Percentiles rank a stretch among this genome's conserved stretches.
These are phyloP conservation scores for Pythium biforme DNA, from an alignment of 352 stramenopile genomes.

Conservation along the genomic window DNA sequence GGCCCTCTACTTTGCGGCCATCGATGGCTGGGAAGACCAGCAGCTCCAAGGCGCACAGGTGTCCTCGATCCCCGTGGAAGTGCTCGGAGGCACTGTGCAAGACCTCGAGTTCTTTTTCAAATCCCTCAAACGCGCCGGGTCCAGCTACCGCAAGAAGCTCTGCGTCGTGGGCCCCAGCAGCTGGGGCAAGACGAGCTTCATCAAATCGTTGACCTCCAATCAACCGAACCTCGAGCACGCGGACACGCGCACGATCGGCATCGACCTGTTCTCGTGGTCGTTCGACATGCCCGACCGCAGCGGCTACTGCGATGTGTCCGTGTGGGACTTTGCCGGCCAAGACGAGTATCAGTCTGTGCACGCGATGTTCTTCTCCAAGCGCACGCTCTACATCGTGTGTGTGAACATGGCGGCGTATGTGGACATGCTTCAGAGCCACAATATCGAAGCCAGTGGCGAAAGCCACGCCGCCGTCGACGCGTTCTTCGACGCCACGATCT, in stretches of 20 bases:
- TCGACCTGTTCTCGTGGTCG: conserved; percentile 31
- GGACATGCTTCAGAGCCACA: not conserved
- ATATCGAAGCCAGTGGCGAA: not conserved
- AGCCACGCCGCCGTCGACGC: not conserved
- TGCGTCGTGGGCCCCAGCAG: conserved; percentile 31
- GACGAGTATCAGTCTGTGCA: conserved; percentile 19
- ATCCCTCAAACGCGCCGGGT: too few species aligned
- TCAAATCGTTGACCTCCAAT: conserved; percentile 30
- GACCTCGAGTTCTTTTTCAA: too few species aligned
- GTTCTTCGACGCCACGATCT: conserved; percentile 19
- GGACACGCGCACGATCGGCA: conserved; percentile 30
- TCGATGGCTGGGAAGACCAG: too few species aligned
- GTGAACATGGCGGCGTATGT: conserved; percentile 12
- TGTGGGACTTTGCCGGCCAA: conserved; percentile 26
- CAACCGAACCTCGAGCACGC: conserved; percentile 14
- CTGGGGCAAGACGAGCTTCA: conserved; percentile 36
- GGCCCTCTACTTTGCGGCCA: too few species aligned
- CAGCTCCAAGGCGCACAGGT: too few species aligned
- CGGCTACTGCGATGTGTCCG: conserved; percentile 8
- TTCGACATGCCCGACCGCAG: conserved; percentile 3
- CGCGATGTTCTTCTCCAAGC: conserved; percentile 18
- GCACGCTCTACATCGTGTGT: conserved; percentile 22
- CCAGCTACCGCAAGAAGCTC: conserved; percentile 16
- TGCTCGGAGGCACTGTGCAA: too few species aligned
- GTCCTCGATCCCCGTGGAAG: too few species aligned